Evolutionary conservation across 164 flowering plant genomes (phyloP).

Genomic region (Annona cherimola): DNA sequence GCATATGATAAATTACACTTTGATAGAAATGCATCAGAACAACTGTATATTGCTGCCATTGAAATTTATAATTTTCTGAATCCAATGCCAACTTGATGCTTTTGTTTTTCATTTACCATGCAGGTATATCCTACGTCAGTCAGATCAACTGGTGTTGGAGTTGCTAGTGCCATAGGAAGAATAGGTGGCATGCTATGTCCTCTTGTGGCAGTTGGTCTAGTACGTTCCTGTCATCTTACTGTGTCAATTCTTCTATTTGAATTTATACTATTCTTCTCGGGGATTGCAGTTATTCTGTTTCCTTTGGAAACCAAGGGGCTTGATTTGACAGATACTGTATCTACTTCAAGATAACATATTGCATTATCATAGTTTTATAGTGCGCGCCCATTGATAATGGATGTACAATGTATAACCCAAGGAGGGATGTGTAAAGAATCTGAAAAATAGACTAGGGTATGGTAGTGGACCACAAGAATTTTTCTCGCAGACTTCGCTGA

Average conservation of each 20-base stretch:
- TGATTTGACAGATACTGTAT: conserved; percentile 40
- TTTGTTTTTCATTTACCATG: conserved; percentile 4
- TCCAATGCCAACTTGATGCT: not conserved
- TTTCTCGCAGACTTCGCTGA: no score
- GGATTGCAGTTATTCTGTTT: conserved; percentile 49
- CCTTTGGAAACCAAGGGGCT: conserved; percentile 76
- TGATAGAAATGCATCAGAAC: no score
- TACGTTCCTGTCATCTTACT: conserved; percentile 67
- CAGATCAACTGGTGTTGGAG: conserved; percentile 67
- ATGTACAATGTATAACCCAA: no score
- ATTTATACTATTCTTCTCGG: conserved; percentile 43
- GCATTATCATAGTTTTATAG: not conserved
- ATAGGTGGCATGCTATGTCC: conserved; percentile 86
- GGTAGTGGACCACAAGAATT: no score
- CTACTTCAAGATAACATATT: not conserved
- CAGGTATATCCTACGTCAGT: conserved; percentile 77
- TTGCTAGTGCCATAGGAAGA: conserved; percentile 65
- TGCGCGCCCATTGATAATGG: no score
- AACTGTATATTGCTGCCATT: no score
- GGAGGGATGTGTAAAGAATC: no score
- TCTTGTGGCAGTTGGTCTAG: conserved; percentile 71
- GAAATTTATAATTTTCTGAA: not conserved
- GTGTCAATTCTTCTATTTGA: conserved; percentile 54
- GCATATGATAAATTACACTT: no score
- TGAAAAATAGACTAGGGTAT: no score